Evolutionary conservation across 495 filamentous ascomycete species (phyloP), one percentile per base, ranked within the genome.

Genomic region (Pyrenopolyporus hunteri): DNA sequence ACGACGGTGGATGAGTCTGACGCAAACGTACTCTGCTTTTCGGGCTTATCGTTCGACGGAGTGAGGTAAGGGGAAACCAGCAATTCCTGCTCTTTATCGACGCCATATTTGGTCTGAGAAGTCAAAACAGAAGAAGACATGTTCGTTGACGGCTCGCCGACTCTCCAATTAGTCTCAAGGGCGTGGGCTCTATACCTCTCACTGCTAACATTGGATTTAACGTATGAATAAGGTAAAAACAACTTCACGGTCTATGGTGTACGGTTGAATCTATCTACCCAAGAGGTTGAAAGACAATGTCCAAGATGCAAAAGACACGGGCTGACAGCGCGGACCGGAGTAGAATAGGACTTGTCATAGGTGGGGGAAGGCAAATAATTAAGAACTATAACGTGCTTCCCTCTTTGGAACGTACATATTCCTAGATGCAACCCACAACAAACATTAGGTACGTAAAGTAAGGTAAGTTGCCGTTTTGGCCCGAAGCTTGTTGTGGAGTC

Each of bases 361-460:
- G 62, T 44, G 56, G 62, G 62, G 50, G 40, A 29, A 17, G 32
- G 23, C 46, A 28, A 40, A 57, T 57, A 52, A 60, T 46, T 52
- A 60, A 46, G 32, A 59, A 56, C 45, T 20, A 49, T 8, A 32
- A 20, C 32, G 17, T 35, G 23, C 40, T 39, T 42, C 47, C 20
- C 33, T 26, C 32, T 11, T 22, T 60, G 22, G 39, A 29, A 29
- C 36, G 8, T 47, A 31, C 26, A 50, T 20, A 60, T 59, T 56
- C 44, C 55, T 36, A 51, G 29, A 59, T 56, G 51, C 63, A 60
- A 66, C 63, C n/a, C 49, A 55, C 26, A 50, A 56, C 51, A 25
- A 54, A 59, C 62, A 58, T n/a, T n/a, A n/a, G n/a, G n/a, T n/a
- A n/a, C n/a, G n/a, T n/a, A n/a, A n/a, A n/a, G n/a, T n/a, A n/a